Evolutionary conservation across 257 asterid species (phyloP).

Genomic region (Nicotiana attenuata): DNA sequence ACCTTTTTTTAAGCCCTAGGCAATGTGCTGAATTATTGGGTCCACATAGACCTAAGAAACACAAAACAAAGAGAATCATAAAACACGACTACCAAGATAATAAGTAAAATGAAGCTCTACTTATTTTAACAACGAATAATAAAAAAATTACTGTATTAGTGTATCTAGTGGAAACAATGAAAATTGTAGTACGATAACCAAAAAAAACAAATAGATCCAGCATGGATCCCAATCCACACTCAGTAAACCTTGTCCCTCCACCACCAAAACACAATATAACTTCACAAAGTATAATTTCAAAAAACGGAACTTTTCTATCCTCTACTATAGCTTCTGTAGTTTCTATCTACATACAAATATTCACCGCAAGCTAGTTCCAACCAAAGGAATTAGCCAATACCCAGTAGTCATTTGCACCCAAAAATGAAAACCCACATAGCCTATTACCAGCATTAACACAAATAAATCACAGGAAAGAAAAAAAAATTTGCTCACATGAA

Average conservation of each 20-base stretch:
- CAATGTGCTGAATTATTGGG: conserved; percentile 47
- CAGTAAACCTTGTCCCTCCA: conserved; percentile 55
- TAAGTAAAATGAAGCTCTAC: no score
- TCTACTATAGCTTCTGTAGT: background rate
- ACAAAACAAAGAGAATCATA: background rate
- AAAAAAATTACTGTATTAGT: no score
- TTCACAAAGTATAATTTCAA: conserved; percentile 28
- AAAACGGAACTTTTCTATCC: background rate
- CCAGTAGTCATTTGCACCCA: background rate
- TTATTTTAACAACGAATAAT: no score
- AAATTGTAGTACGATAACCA: conserved; percentile 4
- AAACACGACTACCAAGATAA: no score
- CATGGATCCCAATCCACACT: conserved; percentile 85
- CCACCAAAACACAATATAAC: background rate
- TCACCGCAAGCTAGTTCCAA: background rate
- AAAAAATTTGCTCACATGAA: background rate
- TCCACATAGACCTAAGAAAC: conserved; percentile 41
- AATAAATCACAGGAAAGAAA: background rate
- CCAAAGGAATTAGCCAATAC: background rate
- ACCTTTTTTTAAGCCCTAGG: conserved; percentile 27
- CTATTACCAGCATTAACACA: background rate
- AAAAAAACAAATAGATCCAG: conserved; percentile 44
- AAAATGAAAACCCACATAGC: background rate
- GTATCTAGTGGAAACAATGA: conserved; percentile 21
- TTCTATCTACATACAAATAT: background rate